phyloP scores from a whole-genome alignment of 306 rosid species.

The Malus sylvestris region DNA sequence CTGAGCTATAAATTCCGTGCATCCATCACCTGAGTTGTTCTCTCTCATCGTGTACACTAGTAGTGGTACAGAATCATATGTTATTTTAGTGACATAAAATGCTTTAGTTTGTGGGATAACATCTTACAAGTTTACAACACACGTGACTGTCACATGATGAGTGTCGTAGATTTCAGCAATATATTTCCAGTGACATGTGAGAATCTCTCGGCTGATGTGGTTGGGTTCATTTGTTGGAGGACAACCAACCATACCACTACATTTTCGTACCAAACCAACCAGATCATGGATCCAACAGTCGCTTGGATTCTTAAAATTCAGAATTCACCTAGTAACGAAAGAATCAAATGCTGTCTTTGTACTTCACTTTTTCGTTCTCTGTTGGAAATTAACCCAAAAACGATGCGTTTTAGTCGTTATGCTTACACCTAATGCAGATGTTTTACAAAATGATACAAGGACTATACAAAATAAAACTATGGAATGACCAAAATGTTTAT shows the following conservation, averaged over 20 bases:
- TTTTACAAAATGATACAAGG: background rate
- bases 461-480: no score
- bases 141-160: background rate
- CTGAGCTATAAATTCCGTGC: background rate
- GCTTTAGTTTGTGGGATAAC: background rate
- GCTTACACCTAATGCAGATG: background rate
- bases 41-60: no score
- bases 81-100: no score
- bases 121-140: background rate
- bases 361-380: background rate
- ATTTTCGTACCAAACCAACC: background rate
- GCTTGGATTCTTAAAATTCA: no score
- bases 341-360: no score
- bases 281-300: background rate
- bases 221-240: background rate
- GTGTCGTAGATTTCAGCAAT: background rate
- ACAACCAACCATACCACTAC: background rate
- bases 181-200: background rate
- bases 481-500: conserved; percentile 6
- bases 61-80: no score
- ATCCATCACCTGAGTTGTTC: background rate
- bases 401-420: background rate
- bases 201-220: background rate
- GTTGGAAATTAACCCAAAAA: background rate
- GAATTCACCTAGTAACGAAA: no score